Percentiles rank a stretch among this genome's conserved stretches.
phyloP scores from a whole-genome alignment of 495 filamentous ascomycete species.

The Penicillium antarcticum region DNA sequence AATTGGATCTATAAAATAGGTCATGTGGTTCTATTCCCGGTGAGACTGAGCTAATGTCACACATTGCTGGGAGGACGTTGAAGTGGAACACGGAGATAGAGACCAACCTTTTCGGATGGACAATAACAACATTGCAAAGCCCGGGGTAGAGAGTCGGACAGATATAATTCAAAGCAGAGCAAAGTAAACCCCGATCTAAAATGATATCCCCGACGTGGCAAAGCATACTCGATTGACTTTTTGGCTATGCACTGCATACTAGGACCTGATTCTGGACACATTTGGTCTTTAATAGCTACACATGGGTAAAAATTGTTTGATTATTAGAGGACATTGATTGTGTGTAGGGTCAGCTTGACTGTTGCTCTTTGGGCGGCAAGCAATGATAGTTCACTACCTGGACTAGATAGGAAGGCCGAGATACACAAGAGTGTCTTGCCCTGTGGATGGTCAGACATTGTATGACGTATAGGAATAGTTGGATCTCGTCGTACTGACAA shows the following conservation, averaged over 20 bases:
- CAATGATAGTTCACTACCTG: background rate
- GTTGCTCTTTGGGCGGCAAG: background rate
- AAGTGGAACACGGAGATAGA: slow-evolving; percentile 14
- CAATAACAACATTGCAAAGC: too few species aligned
- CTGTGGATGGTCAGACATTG: background rate
- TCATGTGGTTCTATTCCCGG: slow-evolving; percentile 1
- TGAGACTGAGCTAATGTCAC: background rate
- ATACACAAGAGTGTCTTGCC: background rate
- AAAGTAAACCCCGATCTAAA: background rate
- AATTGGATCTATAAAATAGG: background rate
- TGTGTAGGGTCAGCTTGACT: too few species aligned
- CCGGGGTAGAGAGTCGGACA: background rate
- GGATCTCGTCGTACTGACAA: slow-evolving; percentile 15
- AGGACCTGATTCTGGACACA: too few species aligned
- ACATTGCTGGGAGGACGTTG: slow-evolving; percentile 18
- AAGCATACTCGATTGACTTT: too few species aligned
- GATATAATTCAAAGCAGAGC: background rate
- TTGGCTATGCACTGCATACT: too few species aligned
- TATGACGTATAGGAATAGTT: background rate
- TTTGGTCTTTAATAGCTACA: too few species aligned
- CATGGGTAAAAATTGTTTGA: too few species aligned
- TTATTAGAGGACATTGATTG: too few species aligned
- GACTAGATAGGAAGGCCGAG: background rate
- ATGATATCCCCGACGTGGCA: too few species aligned
- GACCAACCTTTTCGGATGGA: background rate